Base-by-base conservation (phyloP, 768 basidiomycete genomes). In the Tricholoma saponaceum region DNA sequence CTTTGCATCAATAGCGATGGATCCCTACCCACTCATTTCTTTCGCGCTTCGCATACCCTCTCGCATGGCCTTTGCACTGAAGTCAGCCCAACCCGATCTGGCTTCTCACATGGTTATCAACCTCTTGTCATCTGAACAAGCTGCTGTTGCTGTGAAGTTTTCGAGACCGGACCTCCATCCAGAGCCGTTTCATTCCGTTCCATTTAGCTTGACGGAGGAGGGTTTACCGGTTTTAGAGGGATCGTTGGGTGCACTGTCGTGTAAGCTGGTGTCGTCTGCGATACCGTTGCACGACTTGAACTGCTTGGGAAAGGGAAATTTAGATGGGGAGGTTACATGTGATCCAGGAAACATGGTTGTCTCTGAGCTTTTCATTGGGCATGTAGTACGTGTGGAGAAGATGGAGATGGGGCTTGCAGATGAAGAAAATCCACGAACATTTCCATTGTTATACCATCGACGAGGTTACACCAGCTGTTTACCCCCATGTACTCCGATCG, bases 31-130 rank as follows among this genome's bases (percentile, higher is more conserved):
- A 0, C 82, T 97, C 56, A 82, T 98, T 65, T 82, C 92, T 0
- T 98, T 98, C 70, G 88, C 94, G 16, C 80, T 98, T 18, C 88
- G 93, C 32, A 79, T 93, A 16, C 95, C 95, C 4, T 96, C 94
- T 0, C 80, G 93, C 3, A 90, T 96, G 84, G 93, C 94, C 0
- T 72, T 77, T 2, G 74, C 83, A 0, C 78, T 90, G 25, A 72
- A 74, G 54, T 54, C 75, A 1, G 49, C 63, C 13, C 55, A 55
- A 20, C 50, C 63, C 13, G 56, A 62, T 39, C 58, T 61, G 22
- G 51, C 69, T 4, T 70, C 79, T 0, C 85, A 87, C 64, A 79
- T 96, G 79, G 83, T 90, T 52, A 75, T 97, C 58, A 94, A 94
- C 71, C 74, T 96, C 49, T 83, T 97, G 49, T 86, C 90, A 0